phyloP scores from a whole-genome alignment of 2,329 filamentous ascomycete genomes.

The Monilinia polystroma region DNA sequence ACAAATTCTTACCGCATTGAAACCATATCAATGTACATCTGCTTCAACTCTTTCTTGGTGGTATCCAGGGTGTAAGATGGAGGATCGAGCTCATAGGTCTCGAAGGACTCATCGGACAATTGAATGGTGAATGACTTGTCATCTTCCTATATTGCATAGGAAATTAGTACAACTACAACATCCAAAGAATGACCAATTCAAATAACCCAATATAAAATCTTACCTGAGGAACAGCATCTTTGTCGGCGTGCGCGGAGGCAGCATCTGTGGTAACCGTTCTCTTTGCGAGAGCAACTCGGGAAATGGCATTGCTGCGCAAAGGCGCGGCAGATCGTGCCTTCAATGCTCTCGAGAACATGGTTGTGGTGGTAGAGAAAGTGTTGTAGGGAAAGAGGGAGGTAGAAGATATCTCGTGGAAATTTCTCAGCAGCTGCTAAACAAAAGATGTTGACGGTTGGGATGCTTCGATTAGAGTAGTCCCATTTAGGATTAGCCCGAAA shows the following conservation, averaged over 20 bases:
- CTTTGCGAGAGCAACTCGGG: conserved; percentile 42
- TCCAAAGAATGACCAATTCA: conserved; percentile 11
- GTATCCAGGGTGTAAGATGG: conserved; percentile 88
- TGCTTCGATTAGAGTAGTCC: conserved; percentile 23
- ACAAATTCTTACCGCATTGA: conserved; percentile 70
- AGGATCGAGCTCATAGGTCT: conserved; percentile 98
- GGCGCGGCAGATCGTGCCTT: conserved; percentile 58
- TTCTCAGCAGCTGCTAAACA: conserved; percentile 22
- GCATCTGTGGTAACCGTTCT: conserved; percentile 93
- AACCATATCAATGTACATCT: conserved; percentile 99
- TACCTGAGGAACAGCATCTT: conserved; percentile 67
- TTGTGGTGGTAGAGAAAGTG: conserved; percentile 33
- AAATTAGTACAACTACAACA: neutral
- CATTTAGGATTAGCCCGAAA: conserved; percentile 8
- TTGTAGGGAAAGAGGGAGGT: conserved; percentile 23
- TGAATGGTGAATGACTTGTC: conserved; percentile 89
- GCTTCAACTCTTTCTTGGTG: conserved; percentile 96
- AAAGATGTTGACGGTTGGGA: conserved; percentile 25
- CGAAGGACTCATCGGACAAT: conserved; percentile 97
- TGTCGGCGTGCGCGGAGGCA: conserved; percentile 85
- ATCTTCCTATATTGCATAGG: conserved; percentile 64
- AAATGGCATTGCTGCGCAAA: conserved; percentile 46
- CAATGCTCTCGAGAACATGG: conserved; percentile 72
- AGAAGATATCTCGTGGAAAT: conserved; percentile 21
- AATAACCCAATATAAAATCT: conserved; percentile 35